Base-by-base conservation (phyloP, 257 asterid species). In the Lantana camara region DNA sequence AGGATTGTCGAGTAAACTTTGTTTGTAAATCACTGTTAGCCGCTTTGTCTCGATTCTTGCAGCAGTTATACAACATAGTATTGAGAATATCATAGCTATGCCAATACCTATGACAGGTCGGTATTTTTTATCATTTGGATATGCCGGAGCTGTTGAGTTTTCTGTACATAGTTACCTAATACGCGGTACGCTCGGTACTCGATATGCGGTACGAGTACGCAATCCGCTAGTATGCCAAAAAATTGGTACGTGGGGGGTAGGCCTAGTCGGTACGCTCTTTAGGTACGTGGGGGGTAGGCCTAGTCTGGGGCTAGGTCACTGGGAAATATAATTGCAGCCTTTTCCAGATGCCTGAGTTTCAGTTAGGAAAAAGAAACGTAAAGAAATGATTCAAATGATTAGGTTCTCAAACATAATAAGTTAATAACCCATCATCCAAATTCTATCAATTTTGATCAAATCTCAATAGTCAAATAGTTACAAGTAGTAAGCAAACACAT, bases 41-140 rank as follows among this genome's bases (percentile, higher is more conserved):
- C 96, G 77, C 48, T 10, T 51, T 2, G 10, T 13, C 75, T 88
- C 96, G 0, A 85, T 70, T 68, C 7, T 34, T 0, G 87, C 82
- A 17, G 96, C 89, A 3, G 71, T 63, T 19, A 85, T 64, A 37
- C 87, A 85, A 3, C 94, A 83, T 16, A 85, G 55, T 2, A 75
- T 37, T 1, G 86, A 64, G 7, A 75, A 72, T 13, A 81, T 17
- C 77, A 84, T 83, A 5, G 83, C 80, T 0, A 73, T 1, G 0
- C 63, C 71, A 14, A 86, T 68, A n/a, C 91, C 94, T 1, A 70
- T 16, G 3, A 79, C 55, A 3, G 95, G 77, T 3, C 74, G 67
- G 11, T 40, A 50, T 38, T 16, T 45, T 17, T 59, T n/a, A 7
- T 7, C 16, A 7, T 0, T 0, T n/a, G n/a, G n/a, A n/a, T n/a